Evolutionary conservation across 2,329 filamentous ascomycete species (phyloP).

Genomic region (Hypoxylon sp.): DNA sequence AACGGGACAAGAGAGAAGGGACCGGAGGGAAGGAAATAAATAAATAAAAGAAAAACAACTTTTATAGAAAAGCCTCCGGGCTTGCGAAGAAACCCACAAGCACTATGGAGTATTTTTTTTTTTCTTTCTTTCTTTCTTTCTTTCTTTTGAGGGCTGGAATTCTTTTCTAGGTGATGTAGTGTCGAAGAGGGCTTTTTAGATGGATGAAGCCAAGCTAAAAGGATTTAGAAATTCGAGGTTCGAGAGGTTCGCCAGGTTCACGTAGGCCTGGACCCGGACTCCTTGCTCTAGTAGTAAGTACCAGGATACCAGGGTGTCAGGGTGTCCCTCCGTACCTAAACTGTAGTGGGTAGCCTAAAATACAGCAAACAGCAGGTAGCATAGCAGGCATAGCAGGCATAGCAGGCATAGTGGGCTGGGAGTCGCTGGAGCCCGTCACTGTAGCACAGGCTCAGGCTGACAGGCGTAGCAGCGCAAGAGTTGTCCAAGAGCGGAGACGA

Average conservation of each 20-base stretch:
- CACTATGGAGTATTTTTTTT: constrained; percentile 22
- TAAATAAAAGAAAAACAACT: constrained; percentile 26
- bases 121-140: too few species aligned
- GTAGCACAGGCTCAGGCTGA: too few species aligned
- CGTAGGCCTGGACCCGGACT: constrained; percentile 12
- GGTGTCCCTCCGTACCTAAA: too few species aligned
- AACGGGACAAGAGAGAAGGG: constrained; percentile 20
- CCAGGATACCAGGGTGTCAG: too few species aligned
- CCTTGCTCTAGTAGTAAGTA: too few species aligned
- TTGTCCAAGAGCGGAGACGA: constrained; percentile 27
- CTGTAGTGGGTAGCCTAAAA: too few species aligned
- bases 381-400: constrained; percentile 4
- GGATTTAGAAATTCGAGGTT: constrained; percentile 35
- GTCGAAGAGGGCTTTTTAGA: constrained; percentile 30
- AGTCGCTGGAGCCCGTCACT: too few species aligned
- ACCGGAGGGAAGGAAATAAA: constrained; percentile 24
- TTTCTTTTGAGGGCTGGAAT: constrained; percentile 2
- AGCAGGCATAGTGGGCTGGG: too few species aligned
- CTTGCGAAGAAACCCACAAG: constrained; percentile 29
- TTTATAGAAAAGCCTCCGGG: constrained; percentile 32
- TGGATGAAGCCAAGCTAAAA: constrained; percentile 36
- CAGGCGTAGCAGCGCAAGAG: constrained; percentile 27
- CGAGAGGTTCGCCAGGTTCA: constrained; percentile 31
- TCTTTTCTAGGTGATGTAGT: constrained; percentile 35
- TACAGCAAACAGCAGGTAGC: neutral